Conservation (phyloP, 495 filamentous ascomycete species). For the Neurospora sp. region DNA sequence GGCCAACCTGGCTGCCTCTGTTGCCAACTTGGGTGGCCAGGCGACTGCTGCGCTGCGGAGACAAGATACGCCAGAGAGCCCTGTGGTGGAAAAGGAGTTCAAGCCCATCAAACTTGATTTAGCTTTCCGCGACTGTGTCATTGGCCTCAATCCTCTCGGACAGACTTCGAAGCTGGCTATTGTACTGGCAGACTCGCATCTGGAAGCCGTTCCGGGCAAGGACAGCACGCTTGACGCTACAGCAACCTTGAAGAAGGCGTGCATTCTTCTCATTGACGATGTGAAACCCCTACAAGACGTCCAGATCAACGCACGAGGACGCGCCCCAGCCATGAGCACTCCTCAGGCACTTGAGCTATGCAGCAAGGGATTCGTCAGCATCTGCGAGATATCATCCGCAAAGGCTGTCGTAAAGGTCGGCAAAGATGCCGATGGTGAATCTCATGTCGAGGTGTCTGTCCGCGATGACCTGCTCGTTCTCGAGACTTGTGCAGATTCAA, state of each 20-base stretch:
- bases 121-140: constrained; percentile 61
- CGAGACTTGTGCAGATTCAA: constrained; percentile 95
- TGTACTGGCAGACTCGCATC: constrained; percentile 65
- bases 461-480: constrained; percentile 79
- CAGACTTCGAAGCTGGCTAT: constrained; percentile 62
- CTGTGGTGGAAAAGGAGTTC: constrained; percentile 8
- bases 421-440: constrained; percentile 41
- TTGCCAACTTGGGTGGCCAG: constrained; percentile 64
- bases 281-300: constrained; percentile 12
- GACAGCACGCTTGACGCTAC: constrained; percentile 48
- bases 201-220: constrained; percentile 52
- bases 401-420: constrained; percentile 48
- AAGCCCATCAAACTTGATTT: constrained; percentile 59
- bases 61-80: constrained; percentile 5
- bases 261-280: constrained; percentile 77
- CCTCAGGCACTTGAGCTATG: constrained; percentile 58
- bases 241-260: constrained; percentile 65
- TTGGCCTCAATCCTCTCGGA: constrained; percentile 79
- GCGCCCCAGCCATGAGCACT: constrained; percentile 27
- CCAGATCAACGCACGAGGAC: constrained; percentile 40
- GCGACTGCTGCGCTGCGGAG: constrained; percentile 34
- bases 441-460: constrained; percentile 69
- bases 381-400: constrained; percentile 76
- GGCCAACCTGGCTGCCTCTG: constrained; percentile 64
- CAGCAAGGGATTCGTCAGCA: constrained; percentile 66